These are phyloP conservation scores for Saccharomycopsis phalli DNA, from an alignment of 1,139 yeast genomes.

Conservation along the genomic window DNA sequence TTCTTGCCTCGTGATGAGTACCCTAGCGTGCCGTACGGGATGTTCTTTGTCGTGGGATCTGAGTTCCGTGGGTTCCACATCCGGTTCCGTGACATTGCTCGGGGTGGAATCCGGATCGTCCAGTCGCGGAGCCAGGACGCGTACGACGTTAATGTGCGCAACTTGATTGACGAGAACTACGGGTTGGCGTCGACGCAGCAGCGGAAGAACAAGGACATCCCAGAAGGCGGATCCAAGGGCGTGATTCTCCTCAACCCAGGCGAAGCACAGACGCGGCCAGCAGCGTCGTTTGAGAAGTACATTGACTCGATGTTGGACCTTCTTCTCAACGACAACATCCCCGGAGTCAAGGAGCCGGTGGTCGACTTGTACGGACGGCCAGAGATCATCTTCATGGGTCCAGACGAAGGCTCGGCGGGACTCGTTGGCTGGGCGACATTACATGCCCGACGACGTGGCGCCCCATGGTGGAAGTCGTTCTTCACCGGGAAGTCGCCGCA, in stretches of 20 bases:
- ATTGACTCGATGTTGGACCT: conserved; percentile 86
- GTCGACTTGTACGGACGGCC: conserved; percentile 78
- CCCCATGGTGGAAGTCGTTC: conserved; percentile 99
- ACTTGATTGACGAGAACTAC: conserved; percentile 92
- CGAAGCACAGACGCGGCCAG: conserved; percentile 73
- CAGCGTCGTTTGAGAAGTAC: conserved; percentile 84
- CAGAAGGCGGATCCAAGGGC: conserved; percentile 99
- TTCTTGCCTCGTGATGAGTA: conserved; percentile 81
- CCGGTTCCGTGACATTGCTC: conserved; percentile 92
- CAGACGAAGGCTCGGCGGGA: conserved; percentile 96
- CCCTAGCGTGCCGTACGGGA: conserved; percentile 88
- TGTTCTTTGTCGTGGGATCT: conserved; percentile 92
- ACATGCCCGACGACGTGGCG: conserved; percentile 89
- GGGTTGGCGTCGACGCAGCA: conserved; percentile 95
- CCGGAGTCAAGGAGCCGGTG: conserved; percentile 75
- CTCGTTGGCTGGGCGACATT: conserved; percentile 98
- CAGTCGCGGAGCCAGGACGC: conserved; percentile 81
- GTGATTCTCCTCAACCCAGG: conserved; percentile 81
- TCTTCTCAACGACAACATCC: conserved; percentile 59
- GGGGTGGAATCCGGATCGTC: conserved; percentile 97
- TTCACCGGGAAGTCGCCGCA: conserved; percentile 91
- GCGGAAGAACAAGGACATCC: conserved; percentile 94
- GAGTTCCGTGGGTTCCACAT: conserved; percentile 97
- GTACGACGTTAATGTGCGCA: conserved; percentile 76
- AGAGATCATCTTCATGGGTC: conserved; percentile 93